Evolutionary conservation across 306 rosid species (phyloP).

Genomic region (Glycine tomentella): DNA sequence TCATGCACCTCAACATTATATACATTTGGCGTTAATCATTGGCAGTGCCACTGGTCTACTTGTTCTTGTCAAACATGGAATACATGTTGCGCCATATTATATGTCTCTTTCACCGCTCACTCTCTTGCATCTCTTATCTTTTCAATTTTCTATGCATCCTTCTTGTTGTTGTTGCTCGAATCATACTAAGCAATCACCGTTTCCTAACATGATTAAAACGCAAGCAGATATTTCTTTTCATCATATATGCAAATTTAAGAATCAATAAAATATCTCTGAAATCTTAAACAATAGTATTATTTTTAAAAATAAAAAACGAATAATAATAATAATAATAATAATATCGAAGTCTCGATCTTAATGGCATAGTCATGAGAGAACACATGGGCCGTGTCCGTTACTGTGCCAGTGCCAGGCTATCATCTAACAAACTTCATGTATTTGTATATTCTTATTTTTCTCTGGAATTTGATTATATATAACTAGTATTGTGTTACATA

Average conservation of each 20-base stretch:
- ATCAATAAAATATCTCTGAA: too few relatives aligned
- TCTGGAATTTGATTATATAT: not conserved
- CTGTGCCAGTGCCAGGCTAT: constrained; percentile 6
- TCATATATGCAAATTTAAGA: too few relatives aligned
- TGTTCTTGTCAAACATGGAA: constrained; percentile 32
- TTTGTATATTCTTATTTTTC: not conserved
- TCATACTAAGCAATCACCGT: too few relatives aligned
- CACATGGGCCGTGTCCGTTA: constrained; percentile 26
- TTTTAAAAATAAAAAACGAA: too few relatives aligned
- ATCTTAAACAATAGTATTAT: too few relatives aligned
- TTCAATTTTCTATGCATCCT: too few relatives aligned
- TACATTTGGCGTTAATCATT: constrained; percentile 24
- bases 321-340: too few relatives aligned
- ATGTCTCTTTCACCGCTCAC: constrained; percentile 27
- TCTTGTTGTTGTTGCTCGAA: too few relatives aligned
- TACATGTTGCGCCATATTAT: not conserved
- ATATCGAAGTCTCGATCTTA: constrained; percentile 4
- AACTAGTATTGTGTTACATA: not conserved
- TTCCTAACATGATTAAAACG: too few relatives aligned
- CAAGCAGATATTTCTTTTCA: too few relatives aligned
- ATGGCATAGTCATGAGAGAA: constrained; percentile 12
- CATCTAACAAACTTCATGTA: not conserved
- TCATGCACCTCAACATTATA: constrained; percentile 27
- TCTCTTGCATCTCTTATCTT: not conserved
- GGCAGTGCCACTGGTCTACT: constrained; percentile 6